Percentiles rank a stretch among this genome's conserved stretches.
Evolutionary conservation across 306 rosid species (phyloP).

Genomic region (Medicago lupulina): DNA sequence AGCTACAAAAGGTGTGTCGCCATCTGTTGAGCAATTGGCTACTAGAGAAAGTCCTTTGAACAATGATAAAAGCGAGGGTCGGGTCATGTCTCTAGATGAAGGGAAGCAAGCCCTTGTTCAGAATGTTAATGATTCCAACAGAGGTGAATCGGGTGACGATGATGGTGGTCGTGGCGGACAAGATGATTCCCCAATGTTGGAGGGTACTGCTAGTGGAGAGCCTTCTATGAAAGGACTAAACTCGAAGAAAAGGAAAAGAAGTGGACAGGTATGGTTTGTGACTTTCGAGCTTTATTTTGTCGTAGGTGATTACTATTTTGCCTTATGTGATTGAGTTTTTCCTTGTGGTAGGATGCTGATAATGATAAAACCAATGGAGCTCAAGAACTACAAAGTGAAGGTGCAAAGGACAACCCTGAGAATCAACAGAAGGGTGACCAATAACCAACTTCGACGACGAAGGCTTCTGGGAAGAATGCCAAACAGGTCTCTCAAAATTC

Average conservation of each 20-base stretch:
- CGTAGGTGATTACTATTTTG: background rate
- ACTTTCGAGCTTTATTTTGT: conserved; percentile 20
- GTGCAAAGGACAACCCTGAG: conserved; percentile 60
- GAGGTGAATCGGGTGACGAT: conserved; percentile 71
- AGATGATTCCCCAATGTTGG: conserved; percentile 64
- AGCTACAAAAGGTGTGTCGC: conserved; percentile 56
- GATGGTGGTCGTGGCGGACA: conserved; percentile 63
- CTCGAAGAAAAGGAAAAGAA: conserved; percentile 89
- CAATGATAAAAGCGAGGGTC: conserved; percentile 64
- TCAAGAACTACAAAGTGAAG: conserved; percentile 54
- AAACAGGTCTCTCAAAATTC: conserved; percentile 82
- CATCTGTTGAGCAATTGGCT: conserved; percentile 54
- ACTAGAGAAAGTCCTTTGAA: conserved; percentile 60
- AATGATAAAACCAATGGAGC: conserved; percentile 53
- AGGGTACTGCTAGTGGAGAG: conserved; percentile 57
- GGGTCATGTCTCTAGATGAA: conserved; percentile 63
- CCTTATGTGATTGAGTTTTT: conserved; percentile 26
- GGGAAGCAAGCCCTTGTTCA: conserved; percentile 57
- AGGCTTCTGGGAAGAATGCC: conserved; percentile 64
- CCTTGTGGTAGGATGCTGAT: conserved; percentile 67
- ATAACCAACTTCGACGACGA: conserved; percentile 57
- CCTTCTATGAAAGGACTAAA: conserved; percentile 59
- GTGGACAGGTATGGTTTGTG: conserved; percentile 62
- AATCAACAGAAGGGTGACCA: conserved; percentile 62
- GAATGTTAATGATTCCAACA: conserved; percentile 71